Evolutionary conservation across 306 rosid species (phyloP).

Genomic region (Prunus mira): DNA sequence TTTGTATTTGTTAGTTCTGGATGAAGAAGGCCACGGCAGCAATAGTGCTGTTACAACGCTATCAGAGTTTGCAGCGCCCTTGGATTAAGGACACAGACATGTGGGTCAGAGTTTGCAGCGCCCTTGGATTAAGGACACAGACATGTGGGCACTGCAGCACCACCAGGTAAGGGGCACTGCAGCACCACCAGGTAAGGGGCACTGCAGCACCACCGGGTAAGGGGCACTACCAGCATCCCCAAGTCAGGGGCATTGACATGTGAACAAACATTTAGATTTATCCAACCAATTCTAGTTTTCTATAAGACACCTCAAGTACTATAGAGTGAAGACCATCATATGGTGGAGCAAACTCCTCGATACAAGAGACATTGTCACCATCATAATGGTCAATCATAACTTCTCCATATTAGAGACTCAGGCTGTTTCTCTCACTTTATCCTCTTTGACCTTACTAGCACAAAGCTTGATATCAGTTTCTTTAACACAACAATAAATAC

Average conservation of each 20-base stretch:
- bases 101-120: too few relatives aligned
- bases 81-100: not conserved
- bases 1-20: not conserved
- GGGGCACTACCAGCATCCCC: not conserved
- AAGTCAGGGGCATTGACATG: not conserved
- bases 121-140: too few relatives aligned
- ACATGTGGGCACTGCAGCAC: too few relatives aligned
- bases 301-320: not conserved
- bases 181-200: too few relatives aligned
- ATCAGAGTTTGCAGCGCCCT: not conserved
- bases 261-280: not conserved
- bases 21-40: not conserved
- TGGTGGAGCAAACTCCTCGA: not conserved
- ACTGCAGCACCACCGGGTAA: not conserved
- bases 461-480: not conserved
- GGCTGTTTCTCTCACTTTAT: not conserved
- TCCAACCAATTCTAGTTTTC: not conserved
- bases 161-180: too few relatives aligned
- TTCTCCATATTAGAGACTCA: not conserved
- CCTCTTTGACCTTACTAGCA: not conserved
- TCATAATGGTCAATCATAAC: not conserved
- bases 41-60: not conserved
- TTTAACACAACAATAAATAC: conserved; percentile 33
- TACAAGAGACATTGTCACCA: not conserved
- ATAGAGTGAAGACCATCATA: not conserved